Conservation (phyloP, 2,329 filamentous ascomycete species). For the Dissoconium aciculare region DNA sequence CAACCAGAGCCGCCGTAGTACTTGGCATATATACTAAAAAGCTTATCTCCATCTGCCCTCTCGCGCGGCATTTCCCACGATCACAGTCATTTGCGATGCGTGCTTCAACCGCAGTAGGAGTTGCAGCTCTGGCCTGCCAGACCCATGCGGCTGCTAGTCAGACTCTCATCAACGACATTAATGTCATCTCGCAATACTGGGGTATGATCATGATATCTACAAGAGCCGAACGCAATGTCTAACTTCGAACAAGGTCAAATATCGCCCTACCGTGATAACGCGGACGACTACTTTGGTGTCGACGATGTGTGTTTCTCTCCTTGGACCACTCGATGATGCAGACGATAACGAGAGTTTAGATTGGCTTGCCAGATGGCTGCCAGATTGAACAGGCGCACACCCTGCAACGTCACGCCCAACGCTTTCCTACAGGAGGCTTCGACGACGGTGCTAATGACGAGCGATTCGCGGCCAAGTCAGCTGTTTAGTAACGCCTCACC, state of each 20-base stretch:
- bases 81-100: too few relatives aligned
- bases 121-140: too few relatives aligned
- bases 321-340: too few relatives aligned
- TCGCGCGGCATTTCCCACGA: too few relatives aligned
- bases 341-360: too few relatives aligned
- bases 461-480: constrained; percentile 33
- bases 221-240: neutral
- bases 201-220: constrained; percentile 16
- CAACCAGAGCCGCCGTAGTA: too few relatives aligned
- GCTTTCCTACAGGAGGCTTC: constrained; percentile 33
- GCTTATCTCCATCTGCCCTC: too few relatives aligned
- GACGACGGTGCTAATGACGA: constrained; percentile 38
- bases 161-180: constrained; percentile 21
- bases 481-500: too few relatives aligned
- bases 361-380: constrained; percentile 38
- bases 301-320: constrained; percentile 24
- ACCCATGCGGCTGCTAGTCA: too few relatives aligned
- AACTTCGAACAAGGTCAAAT: constrained; percentile 24
- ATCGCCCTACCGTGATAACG: constrained; percentile 34
- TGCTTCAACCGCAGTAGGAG: too few relatives aligned
- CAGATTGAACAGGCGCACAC: constrained; percentile 40
- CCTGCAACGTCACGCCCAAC: constrained; percentile 41
- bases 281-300: constrained; percentile 34
- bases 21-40: too few relatives aligned
- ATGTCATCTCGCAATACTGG: constrained; percentile 28